These are phyloP conservation scores for Neoboletus subvelutipes DNA, from an alignment of 768 basidiomycete species.

Conservation along the genomic window DNA sequence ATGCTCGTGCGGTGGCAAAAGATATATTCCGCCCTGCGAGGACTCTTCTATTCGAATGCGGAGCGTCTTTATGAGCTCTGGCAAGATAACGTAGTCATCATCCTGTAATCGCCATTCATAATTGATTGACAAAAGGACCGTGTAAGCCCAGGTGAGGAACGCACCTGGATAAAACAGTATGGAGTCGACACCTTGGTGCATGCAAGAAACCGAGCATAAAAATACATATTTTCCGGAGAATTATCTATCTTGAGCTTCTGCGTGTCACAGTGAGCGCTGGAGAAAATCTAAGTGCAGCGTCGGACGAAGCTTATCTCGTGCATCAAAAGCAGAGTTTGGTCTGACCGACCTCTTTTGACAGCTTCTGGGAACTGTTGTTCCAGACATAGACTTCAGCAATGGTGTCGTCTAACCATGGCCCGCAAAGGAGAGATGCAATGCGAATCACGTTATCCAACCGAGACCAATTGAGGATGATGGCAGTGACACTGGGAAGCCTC, in stretches of 20 bases:
- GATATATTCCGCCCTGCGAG: constrained; percentile 40
- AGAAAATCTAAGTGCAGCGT: constrained; percentile 39
- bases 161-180: constrained; percentile 65
- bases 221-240: constrained; percentile 56
- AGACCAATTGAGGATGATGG: constrained; percentile 67
- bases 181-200: constrained; percentile 50
- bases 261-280: constrained; percentile 40
- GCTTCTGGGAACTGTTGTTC: constrained; percentile 55
- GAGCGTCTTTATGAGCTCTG: constrained; percentile 56
- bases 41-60: constrained; percentile 37
- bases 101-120: constrained; percentile 42
- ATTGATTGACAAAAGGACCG: neutral
- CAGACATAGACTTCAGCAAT: constrained; percentile 54
- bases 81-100: constrained; percentile 63
- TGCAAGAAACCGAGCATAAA: constrained; percentile 60
- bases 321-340: neutral
- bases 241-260: constrained; percentile 53
- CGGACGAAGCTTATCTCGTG: neutral
- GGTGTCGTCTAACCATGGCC: constrained; percentile 41
- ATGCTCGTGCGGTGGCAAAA: constrained; percentile 62
- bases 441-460: constrained; percentile 58
- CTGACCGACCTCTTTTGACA: constrained; percentile 43
- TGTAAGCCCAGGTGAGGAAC: neutral
- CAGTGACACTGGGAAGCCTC: constrained; percentile 46
- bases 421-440: constrained; percentile 54